These are phyloP conservation scores for Fusarium pseudograminearum DNA, from an alignment of 2,329 filamentous ascomycete genomes.

Conservation along the genomic window DNA sequence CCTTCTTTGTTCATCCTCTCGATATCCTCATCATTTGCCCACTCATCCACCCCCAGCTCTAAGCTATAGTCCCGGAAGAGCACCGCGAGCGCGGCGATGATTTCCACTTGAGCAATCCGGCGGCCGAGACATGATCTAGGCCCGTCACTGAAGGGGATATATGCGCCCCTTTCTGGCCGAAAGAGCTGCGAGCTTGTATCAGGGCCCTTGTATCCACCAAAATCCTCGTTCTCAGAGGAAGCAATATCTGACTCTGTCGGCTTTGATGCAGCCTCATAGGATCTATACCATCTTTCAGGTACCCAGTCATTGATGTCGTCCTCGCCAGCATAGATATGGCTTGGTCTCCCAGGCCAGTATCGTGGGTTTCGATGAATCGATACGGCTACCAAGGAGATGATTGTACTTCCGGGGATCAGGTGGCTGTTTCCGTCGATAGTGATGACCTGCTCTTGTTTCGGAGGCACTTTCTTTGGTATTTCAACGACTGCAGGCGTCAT, in stretches of 20 bases:
- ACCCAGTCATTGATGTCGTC: conserved; percentile 76
- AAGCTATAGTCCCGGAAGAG: conserved; percentile 72
- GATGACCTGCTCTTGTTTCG: conserved; percentile 66
- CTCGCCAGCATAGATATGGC: conserved; percentile 55
- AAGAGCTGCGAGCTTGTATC: conserved; percentile 73
- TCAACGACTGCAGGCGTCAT: conserved; percentile 77
- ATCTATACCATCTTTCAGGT: conserved; percentile 78
- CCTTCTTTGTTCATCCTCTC: conserved; percentile 60
- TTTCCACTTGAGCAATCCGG: conserved; percentile 70
- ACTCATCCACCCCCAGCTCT: conserved; percentile 76
- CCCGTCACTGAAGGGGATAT: conserved; percentile 70
- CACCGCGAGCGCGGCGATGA: conserved; percentile 66
- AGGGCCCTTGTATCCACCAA: conserved; percentile 69
- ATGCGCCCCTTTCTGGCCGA: conserved; percentile 67
- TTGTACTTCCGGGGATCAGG: conserved; percentile 67
- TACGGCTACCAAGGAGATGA: conserved; percentile 68
- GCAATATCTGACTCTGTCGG: conserved; percentile 27
- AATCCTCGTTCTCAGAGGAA: conserved; percentile 60
- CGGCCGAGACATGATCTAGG: conserved; percentile 68
- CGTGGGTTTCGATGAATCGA: conserved; percentile 75
- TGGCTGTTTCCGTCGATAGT: conserved; percentile 68
- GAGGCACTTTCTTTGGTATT: conserved; percentile 75
- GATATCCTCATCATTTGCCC: conserved; percentile 66
- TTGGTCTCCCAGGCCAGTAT: conserved; percentile 73
- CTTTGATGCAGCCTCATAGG: conserved; percentile 15